Percentiles rank a stretch among this genome's conserved stretches.
Evolutionary conservation across 2,329 filamentous ascomycete genomes (phyloP).

Genomic region (Paecilomyces formosus): DNA sequence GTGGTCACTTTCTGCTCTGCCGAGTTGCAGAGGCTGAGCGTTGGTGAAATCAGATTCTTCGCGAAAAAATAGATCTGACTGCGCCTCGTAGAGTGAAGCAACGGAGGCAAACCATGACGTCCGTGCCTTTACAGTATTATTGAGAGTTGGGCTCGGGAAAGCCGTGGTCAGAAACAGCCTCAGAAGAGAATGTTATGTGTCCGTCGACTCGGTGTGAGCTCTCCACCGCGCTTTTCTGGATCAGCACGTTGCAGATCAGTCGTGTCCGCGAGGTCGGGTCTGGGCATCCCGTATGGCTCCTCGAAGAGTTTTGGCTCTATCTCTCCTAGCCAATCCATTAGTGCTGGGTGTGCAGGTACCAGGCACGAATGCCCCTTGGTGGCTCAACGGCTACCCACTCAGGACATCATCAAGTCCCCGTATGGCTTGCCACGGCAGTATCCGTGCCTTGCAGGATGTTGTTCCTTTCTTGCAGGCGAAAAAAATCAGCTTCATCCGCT

Average conservation of each 20-base stretch:
- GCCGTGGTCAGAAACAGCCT: background rate
- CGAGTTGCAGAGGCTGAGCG: background rate
- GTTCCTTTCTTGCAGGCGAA: background rate
- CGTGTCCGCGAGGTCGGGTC: background rate
- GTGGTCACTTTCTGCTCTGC: background rate
- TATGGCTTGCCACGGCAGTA: background rate
- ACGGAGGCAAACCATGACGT: background rate
- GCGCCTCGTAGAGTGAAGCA: background rate
- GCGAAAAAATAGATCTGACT: background rate
- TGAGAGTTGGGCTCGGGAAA: background rate
- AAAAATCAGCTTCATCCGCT: background rate
- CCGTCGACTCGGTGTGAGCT: background rate
- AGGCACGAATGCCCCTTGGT: background rate
- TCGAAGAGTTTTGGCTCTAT: background rate
- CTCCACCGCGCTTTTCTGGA: background rate
- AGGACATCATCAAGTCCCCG: background rate
- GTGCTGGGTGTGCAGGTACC: background rate
- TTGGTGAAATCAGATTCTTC: background rate
- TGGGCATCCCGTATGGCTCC: background rate
- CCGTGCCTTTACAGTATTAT: background rate
- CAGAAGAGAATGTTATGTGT: background rate
- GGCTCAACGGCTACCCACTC: background rate
- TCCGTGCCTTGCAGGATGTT: background rate
- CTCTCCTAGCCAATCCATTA: background rate
- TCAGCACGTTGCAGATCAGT: background rate